Evolutionary conservation across 352 stramenopile species (phyloP), one percentile per base, ranked within the genome.

Genomic region (Peronospora belbahrii): DNA sequence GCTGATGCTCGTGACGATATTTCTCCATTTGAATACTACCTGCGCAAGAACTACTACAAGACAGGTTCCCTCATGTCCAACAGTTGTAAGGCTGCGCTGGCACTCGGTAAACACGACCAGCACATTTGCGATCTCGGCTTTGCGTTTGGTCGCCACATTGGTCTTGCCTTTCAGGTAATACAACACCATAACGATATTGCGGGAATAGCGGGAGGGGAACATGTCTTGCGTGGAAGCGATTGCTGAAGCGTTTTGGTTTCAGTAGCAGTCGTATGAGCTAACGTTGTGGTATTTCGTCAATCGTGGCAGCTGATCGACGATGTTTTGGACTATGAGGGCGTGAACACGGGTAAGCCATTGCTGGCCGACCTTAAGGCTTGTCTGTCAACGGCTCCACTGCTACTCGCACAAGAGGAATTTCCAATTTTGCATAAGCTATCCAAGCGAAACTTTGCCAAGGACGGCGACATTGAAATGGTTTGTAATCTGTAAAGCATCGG

Each of bases 1-100:
- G 75, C 70, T 3, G 72, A 87, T 52, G 67, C 64, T 7, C 62
- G 61, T 27, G 61, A 70, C 27, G 65, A 75, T 33, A 88, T 93
- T 42, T 68, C 74, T 30, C 80, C 86, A 11, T 94, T 99, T 24
- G 89, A 97, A 70, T 95, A 93, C 48, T 99, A 99, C 62, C 65
- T 99, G 24, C 82, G 83, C 30, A 99, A 99, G 66, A 99, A 98
- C 69, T 99, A 97, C 70, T 99, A 98, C 79, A 99, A 99, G 74
- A 99, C 96, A 8, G 95, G 82, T 23, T 98, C 87, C 61, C 88
- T 99, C 62, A 99, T 99, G 94, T 93, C 96, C 23, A 98, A 99
- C 65, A 97, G 85, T 25, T 98, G 95, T 67, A 56, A 68, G 56
- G 94, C 91, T 38, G 83, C 93, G 9, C 85, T 97, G 15, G 73